Base-by-base conservation (phyloP, 2,329 filamentous ascomycete species). In the Diplocarpon rosae region DNA sequence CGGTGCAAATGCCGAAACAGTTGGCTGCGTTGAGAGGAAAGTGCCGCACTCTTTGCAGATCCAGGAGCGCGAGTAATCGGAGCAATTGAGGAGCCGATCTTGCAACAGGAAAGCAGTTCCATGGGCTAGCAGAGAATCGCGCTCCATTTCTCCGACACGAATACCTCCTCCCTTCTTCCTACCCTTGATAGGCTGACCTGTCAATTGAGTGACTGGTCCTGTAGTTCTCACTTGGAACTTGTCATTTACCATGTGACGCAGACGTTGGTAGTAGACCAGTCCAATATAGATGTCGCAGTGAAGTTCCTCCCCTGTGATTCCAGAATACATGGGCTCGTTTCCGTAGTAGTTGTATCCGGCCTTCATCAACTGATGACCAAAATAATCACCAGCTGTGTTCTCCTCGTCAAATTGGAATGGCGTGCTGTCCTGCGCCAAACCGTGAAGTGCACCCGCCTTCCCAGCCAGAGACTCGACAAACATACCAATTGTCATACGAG, bases 401-500 rank as follows among this genome's bases (percentile, higher is more conserved):
- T 92, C 75, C 66, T 96, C 90, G 60, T 87, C 83, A 64, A 96
- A 98, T 54, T 83, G 81, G 75, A 95, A 98, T 0, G 92, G 92
- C 0, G 92, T 96, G 36, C 80, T 89, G 63, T 98, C 92, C 65
- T 96, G 92, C 0, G 92, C 85, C n/a, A 95, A 73, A 37, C 92
- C 92, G 63, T 98, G 92, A 30, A 98, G 75, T 12, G 90, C 85
- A 37, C 92, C 92, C 9, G 90, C 80, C 69, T 98, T 98, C 49
- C 92, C 92, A 9, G 92, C 92, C 42, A 98, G 75, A 5, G 89
- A 95, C 69, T 98, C 92, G 61, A 98, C 80, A 66, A 98, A 96
- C 86, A 96, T 96, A 61, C 92, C 92, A 62, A 98, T 98, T 15
- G 92, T 98, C 92, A 98, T 98, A 66, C 92, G 89, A 37, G 90